A percentile compares a stretch with the other conserved stretches of the same genome.
Conservation (phyloP, 192 early-diverging fungal species). For the Coemansia sp. region DNA sequence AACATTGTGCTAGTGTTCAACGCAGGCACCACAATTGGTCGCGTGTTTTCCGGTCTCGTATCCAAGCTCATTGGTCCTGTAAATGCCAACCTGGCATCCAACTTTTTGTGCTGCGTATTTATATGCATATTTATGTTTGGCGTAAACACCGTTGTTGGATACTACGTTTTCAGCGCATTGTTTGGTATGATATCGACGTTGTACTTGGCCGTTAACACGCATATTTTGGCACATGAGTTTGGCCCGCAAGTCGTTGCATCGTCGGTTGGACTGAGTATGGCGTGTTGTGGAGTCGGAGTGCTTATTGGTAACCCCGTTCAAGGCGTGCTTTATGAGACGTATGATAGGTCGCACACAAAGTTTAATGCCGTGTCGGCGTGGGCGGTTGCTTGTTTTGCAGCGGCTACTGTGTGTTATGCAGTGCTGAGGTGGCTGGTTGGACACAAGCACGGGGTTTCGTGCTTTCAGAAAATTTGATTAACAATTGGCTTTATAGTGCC, state of each 20-base stretch:
- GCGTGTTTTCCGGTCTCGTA: constrained; percentile 7
- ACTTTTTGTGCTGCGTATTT: constrained; percentile 3
- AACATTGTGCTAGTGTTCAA: constrained; percentile 20
- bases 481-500: background rate
- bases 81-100: constrained; percentile 14
- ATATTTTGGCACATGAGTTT: constrained; percentile 20
- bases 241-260: constrained; percentile 13
- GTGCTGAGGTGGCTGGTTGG: constrained; percentile 4
- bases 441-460: background rate
- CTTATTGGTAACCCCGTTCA: constrained; percentile 20
- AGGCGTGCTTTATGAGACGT: constrained; percentile 16
- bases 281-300: constrained; percentile 20
- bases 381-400: constrained; percentile 17
- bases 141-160: constrained; percentile 7
- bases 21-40: constrained; percentile 19
- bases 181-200: constrained; percentile 15
- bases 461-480: background rate
- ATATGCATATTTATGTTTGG: constrained; percentile 12
- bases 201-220: constrained; percentile 19
- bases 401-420: background rate
- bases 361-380: constrained; percentile 18
- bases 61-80: constrained; percentile 2
- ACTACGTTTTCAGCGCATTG: constrained; percentile 13
- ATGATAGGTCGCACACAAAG: background rate
- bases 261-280: constrained; percentile 25